These are phyloP conservation scores for Phanerochaete carnosa DNA, from an alignment of 768 basidiomycete species.

Conservation along the genomic window DNA sequence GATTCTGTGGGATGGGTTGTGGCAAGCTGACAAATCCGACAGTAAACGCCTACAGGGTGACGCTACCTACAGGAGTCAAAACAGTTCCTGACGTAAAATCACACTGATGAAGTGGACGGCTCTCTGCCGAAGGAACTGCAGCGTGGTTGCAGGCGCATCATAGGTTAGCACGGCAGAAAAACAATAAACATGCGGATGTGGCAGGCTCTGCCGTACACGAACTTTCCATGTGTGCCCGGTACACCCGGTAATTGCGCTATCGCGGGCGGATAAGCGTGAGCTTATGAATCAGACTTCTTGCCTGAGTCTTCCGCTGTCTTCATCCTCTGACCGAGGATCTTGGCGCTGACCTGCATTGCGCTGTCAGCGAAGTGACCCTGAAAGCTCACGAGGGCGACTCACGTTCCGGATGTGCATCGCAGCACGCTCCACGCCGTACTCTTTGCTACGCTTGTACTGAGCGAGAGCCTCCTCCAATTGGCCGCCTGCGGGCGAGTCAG, in stretches of 20 bases:
- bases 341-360: conserved; percentile 65
- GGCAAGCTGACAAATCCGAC: no score
- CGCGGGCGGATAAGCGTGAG: not conserved
- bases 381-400: conserved; percentile 19
- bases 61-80: no score
- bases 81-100: no score
- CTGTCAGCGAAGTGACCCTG: conserved; percentile 13
- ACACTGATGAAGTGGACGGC: no score
- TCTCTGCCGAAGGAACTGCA: not conserved
- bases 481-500: conserved; percentile 48
- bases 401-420: conserved; percentile 83
- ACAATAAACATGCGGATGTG: not conserved
- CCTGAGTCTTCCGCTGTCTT: conserved; percentile 23
- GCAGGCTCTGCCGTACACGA: not conserved
- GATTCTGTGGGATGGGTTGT: no score
- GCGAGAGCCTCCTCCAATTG: conserved; percentile 76
- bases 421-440: conserved; percentile 78
- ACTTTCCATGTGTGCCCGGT: not conserved
- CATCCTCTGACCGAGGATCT: conserved; percentile 64
- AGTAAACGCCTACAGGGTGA: no score
- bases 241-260: not conserved
- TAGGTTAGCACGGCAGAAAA: not conserved
- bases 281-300: conserved; percentile 11
- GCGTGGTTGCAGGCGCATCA: not conserved
- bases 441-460: conserved; percentile 78